Evolutionary conservation across 139 green algal genomes (phyloP), one percentile per base, ranked within the genome.

Genomic region (Raphidocelis subcapitata): DNA sequence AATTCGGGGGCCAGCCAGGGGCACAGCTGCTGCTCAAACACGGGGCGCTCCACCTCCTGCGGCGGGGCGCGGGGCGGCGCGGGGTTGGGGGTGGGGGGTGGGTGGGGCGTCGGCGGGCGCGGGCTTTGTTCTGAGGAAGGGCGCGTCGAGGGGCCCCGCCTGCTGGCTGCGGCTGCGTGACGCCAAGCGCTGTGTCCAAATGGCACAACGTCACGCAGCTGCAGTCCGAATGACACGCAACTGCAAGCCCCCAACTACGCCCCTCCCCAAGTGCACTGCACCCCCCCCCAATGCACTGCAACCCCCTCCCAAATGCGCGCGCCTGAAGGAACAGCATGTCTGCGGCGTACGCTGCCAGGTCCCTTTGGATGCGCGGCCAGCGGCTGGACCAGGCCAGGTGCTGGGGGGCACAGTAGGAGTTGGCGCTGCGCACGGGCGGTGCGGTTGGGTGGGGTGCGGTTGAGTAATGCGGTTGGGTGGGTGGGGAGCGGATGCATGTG

Each of bases 261-360:
- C n/a, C n/a, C n/a, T n/a, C n/a, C n/a, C n/a, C n/a, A n/a, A n/a
- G n/a, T n/a, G n/a, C n/a, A n/a, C n/a, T n/a, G n/a, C n/a, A n/a
- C n/a, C n/a, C n/a, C n/a, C n/a, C n/a, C n/a, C n/a, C n/a, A n/a
- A n/a, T n/a, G n/a, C n/a, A n/a, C n/a, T n/a, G n/a, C n/a, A n/a
- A n/a, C n/a, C n/a, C n/a, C n/a, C n/a, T n/a, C n/a, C n/a, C n/a
- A n/a, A n/a, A n/a, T n/a, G n/a, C n/a, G n/a, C n/a, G n/a, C 51
- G 60, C 72, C 65, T 81, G 85, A 2, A 90, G 74, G 41, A 69
- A 86, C 4, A 90, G 35, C 10, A 90, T 74, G 69, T 90, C 85
- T 31, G 80, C 71, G 23, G 62, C 31, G 44, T 79, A 82, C 1
- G 14, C 23, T 5, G 65, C 21, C 0, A 90, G 41, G 47, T 87